These are phyloP conservation scores for Tolypocladium cylindrosporum DNA, from an alignment of 2,329 filamentous ascomycete genomes.

Conservation along the genomic window DNA sequence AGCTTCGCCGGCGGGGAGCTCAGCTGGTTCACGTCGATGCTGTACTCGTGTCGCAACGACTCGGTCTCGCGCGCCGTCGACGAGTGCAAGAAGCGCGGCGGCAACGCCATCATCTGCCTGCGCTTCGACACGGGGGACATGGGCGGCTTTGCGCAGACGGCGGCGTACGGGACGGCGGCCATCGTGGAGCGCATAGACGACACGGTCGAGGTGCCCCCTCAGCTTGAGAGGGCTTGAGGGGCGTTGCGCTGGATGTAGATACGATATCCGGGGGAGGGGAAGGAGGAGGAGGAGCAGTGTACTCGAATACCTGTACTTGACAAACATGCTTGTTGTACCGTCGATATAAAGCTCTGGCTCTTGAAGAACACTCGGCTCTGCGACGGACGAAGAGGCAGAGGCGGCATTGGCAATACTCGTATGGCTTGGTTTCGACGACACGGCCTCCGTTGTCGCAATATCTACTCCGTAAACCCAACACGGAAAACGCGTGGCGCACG, in stretches of 20 bases:
- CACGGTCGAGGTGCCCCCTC: constrained; percentile 12
- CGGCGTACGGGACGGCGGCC: constrained; percentile 50
- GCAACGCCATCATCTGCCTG: constrained; percentile 50
- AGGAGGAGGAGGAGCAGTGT: too few species aligned
- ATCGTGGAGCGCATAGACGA: constrained; percentile 45
- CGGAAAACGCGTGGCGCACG: too few species aligned
- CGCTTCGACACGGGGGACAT: constrained; percentile 48
- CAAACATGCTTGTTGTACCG: neutral
- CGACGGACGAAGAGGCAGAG: too few species aligned
- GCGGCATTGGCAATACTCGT: too few species aligned
- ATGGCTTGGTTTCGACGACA: too few species aligned
- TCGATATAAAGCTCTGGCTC: too few species aligned
- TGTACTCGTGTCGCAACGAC: constrained; percentile 49
- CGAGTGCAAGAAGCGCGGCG: constrained; percentile 46
- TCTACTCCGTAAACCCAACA: too few species aligned
- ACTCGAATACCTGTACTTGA: neutral
- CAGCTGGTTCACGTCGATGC: constrained; percentile 46
- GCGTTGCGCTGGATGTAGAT: neutral
- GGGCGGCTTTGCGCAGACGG: constrained; percentile 46
- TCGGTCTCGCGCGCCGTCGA: constrained; percentile 45
- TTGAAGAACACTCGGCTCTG: too few species aligned
- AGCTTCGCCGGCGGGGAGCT: constrained; percentile 50
- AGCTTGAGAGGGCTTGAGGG: constrained; percentile 9
- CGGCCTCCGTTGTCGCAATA: too few species aligned
- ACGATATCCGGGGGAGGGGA: too few species aligned